A percentile compares a stretch with the other conserved stretches of the same genome.
Conservation (phyloP, 768 basidiomycete species). For the Lentinula aciculospora region DNA sequence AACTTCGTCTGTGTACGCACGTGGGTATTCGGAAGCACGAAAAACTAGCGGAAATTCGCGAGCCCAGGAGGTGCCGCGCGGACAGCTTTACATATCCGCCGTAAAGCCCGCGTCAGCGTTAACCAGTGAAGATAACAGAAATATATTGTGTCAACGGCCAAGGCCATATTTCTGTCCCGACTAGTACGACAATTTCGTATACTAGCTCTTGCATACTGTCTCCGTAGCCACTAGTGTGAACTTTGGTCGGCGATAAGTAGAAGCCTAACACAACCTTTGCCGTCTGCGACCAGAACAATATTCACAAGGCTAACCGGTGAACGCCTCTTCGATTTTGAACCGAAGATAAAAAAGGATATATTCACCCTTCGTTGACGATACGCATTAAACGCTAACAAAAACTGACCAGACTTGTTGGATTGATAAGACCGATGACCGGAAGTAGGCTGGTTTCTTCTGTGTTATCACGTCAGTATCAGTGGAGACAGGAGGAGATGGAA, state of each 20-base stretch:
- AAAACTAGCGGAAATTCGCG: background rate
- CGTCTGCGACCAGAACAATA: background rate
- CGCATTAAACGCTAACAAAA: too few relatives aligned
- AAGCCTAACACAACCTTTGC: background rate
- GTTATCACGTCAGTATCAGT: background rate
- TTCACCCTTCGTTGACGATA: slow-evolving; percentile 11
- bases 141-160: background rate
- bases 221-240: background rate
- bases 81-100: background rate
- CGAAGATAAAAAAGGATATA: slow-evolving; percentile 4
- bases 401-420: background rate
- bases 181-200: background rate
- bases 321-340: background rate
- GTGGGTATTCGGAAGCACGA: background rate
- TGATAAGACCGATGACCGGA: background rate
- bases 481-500: background rate
- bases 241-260: background rate
- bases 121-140: background rate
- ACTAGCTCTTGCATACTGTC: background rate
- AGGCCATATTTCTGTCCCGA: background rate
- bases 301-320: background rate
- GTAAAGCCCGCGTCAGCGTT: background rate
- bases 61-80: background rate
- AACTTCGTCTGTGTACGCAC: too few relatives aligned
- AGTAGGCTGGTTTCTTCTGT: background rate